These are phyloP conservation scores for Auricularia heimuer DNA, from an alignment of 768 basidiomycete genomes.

Conservation along the genomic window DNA sequence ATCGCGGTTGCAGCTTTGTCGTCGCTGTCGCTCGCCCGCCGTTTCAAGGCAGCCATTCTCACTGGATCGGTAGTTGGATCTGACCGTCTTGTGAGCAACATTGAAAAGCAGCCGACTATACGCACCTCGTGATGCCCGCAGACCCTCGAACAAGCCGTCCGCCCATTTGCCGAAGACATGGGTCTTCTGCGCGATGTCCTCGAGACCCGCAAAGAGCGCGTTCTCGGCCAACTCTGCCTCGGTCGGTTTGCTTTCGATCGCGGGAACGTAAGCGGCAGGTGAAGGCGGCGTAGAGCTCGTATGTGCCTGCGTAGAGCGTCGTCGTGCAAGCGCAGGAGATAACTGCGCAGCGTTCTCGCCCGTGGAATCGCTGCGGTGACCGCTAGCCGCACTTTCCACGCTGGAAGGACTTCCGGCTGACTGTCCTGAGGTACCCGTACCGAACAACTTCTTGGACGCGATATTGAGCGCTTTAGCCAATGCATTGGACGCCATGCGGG, in stretches of 20 bases:
- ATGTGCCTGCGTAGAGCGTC: background rate
- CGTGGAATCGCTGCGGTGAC: background rate
- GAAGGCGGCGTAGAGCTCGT: background rate
- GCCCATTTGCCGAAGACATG: conserved; percentile 89
- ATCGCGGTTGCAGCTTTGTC: conserved; percentile 78
- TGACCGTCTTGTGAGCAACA: conserved; percentile 22
- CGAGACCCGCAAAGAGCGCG: conserved; percentile 64
- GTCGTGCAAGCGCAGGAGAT: background rate
- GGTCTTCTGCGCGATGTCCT: conserved; percentile 94
- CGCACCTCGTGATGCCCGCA: conserved; percentile 41
- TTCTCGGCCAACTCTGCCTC: conserved; percentile 63
- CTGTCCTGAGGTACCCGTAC: conserved; percentile 22
- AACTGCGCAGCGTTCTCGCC: background rate
- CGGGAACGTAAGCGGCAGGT: background rate
- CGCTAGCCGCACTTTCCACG: background rate
- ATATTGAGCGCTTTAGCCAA: conserved; percentile 70
- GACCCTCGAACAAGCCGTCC: conserved; percentile 86
- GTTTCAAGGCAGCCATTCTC: conserved; percentile 39
- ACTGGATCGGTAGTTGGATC: conserved; percentile 74
- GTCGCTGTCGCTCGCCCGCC: conserved; percentile 34
- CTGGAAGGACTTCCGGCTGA: background rate
- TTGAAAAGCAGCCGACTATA: conserved; percentile 2
- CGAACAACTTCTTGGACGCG: conserved; percentile 76
- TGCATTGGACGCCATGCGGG: conserved; percentile 46
- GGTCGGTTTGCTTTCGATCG: background rate